Conservation (phyloP, 345 rosid genomes). For the Moricandia arvensis region DNA sequence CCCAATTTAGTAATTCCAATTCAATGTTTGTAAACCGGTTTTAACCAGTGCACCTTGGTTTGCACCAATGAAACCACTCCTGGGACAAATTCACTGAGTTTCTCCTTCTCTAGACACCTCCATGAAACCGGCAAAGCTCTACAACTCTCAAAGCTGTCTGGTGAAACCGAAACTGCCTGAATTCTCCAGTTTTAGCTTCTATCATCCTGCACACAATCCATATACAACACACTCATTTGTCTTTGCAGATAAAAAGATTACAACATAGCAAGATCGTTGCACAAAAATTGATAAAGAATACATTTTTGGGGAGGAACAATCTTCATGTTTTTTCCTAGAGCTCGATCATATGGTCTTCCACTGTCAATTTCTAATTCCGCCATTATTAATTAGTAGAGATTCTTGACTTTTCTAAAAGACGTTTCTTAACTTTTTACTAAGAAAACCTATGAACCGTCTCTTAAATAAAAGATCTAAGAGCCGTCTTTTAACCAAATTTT, state of each 20-base stretch:
- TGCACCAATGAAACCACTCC: constrained; percentile 73
- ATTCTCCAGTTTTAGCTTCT: constrained; percentile 70
- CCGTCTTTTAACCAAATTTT: too few relatives aligned
- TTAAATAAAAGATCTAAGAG: too few relatives aligned
- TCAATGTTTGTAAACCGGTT: not conserved
- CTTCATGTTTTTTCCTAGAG: constrained; percentile 82
- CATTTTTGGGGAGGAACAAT: constrained; percentile 64
- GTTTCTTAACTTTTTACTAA: too few relatives aligned
- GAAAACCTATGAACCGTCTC: too few relatives aligned
- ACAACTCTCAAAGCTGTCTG: constrained; percentile 71
- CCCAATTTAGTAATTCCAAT: too few relatives aligned
- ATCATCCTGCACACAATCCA: constrained; percentile 59
- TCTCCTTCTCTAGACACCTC: constrained; percentile 60
- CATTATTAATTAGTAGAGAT: too few relatives aligned
- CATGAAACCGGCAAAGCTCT: constrained; percentile 72
- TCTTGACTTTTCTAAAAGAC: too few relatives aligned
- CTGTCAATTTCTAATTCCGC: constrained; percentile 43
- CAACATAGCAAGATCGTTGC: not conserved
- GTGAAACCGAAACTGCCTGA: constrained; percentile 73
- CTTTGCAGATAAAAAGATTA: not conserved
- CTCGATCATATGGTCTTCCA: constrained; percentile 84
- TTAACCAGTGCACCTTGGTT: too few relatives aligned
- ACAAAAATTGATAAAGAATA: constrained; percentile 67
- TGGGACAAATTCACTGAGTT: too few relatives aligned
- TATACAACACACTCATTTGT: not conserved